Conservation (phyloP, 2,329 filamentous ascomycete species). For the Pestalotiopsis sp. region DNA sequence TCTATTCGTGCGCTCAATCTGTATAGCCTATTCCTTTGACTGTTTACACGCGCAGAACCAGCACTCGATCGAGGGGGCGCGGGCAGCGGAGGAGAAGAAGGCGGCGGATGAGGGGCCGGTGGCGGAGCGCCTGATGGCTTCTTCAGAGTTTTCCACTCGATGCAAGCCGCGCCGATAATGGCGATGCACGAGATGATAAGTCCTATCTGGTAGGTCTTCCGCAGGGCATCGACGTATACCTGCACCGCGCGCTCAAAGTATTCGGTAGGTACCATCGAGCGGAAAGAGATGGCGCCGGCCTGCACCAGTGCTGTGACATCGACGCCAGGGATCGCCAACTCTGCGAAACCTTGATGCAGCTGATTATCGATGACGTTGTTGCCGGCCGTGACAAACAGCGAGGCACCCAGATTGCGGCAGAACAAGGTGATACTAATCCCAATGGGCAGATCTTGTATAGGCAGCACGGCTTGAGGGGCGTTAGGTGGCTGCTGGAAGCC, state of each 20-base stretch:
- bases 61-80: neutral
- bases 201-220: neutral
- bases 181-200: neutral
- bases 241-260: neutral
- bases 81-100: neutral
- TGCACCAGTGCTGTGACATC: neutral
- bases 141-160: constrained; percentile 2
- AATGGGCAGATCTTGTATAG: neutral
- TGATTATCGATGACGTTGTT: neutral
- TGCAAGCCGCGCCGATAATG: neutral
- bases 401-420: neutral
- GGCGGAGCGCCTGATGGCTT: neutral
- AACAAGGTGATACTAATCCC: neutral
- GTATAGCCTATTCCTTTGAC: neutral
- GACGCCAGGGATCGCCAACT: neutral
- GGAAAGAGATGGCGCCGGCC: neutral
- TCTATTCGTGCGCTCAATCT: too few relatives aligned
- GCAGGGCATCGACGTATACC: neutral
- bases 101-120: too few relatives aligned
- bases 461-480: neutral
- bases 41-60: neutral
- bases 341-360: neutral
- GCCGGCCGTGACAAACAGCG: neutral
- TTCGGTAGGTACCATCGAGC: neutral
- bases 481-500: neutral